phyloP scores from a whole-genome alignment of 2,329 filamentous ascomycete genomes.

The Rachicladosporium sp. region DNA sequence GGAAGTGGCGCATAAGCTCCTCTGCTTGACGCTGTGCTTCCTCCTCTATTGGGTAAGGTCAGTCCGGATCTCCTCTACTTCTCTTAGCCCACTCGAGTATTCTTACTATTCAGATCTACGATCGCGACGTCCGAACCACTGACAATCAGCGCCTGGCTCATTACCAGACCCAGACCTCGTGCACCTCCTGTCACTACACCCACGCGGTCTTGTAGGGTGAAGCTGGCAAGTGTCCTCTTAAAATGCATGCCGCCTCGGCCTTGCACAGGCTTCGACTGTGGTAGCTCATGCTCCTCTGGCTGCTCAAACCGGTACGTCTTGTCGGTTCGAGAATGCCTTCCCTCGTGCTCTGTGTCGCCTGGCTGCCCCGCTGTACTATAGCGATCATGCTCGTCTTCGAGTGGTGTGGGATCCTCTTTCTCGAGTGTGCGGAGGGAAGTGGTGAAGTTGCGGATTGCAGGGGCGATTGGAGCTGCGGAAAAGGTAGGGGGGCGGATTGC shows the following conservation, averaged over 20 bases:
- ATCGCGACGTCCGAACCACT: constrained; percentile 83
- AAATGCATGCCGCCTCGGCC: constrained; percentile 70
- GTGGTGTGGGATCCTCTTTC: constrained; percentile 11
- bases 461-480: constrained; percentile 9
- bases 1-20: constrained; percentile 62
- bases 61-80: neutral
- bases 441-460: constrained; percentile 2
- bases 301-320: constrained; percentile 67
- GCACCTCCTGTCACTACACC: constrained; percentile 85
- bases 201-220: constrained; percentile 74
- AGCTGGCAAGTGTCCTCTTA: constrained; percentile 72
- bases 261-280: constrained; percentile 55
- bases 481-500: constrained; percentile 12
- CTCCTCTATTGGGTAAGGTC: constrained; percentile 46
- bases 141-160: constrained; percentile 81
- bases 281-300: constrained; percentile 61
- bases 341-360: constrained; percentile 38
- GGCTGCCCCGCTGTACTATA: constrained; percentile 23
- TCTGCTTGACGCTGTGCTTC: constrained; percentile 69
- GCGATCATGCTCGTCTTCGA: constrained; percentile 17
- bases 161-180: constrained; percentile 76
- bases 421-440: constrained; percentile 12
- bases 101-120: constrained; percentile 81
- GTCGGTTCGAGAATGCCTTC: constrained; percentile 68
- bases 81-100: neutral